phyloP scores from a whole-genome alignment of 495 filamentous ascomycete species.

The Pseudevernia furfuracea region DNA sequence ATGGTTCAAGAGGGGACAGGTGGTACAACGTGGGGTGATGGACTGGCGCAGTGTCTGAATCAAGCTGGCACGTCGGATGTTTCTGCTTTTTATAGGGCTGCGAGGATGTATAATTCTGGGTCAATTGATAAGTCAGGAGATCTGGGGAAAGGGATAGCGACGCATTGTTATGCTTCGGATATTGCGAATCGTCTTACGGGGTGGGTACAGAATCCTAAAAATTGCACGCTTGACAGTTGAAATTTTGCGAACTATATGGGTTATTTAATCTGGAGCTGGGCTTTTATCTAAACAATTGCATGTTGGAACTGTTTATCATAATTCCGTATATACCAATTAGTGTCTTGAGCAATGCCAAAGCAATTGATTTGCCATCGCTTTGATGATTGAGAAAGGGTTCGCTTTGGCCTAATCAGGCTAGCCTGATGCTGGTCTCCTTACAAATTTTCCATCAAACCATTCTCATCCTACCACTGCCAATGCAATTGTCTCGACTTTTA shows the following conservation, averaged over 20 bases:
- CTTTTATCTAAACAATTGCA: background rate
- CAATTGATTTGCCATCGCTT: background rate
- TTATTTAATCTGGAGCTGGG: background rate
- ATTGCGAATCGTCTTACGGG: conserved; percentile 51
- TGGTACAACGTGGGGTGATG: conserved; percentile 36
- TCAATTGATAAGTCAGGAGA: conserved; percentile 39
- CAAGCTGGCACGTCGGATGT: conserved; percentile 29
- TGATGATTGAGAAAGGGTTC: background rate
- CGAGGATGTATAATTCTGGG: conserved; percentile 53
- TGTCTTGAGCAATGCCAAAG: background rate
- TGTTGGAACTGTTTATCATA: background rate
- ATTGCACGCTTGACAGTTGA: conserved; percentile 23
- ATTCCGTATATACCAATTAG: background rate
- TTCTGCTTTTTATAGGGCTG: conserved; percentile 42
- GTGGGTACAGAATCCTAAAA: conserved; percentile 30
- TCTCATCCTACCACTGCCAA: background rate
- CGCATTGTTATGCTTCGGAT: conserved; percentile 50
- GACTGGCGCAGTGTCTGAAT: conserved; percentile 35
- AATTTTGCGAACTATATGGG: background rate
- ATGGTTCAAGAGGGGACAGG: conserved; percentile 45
- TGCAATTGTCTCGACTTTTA: background rate
- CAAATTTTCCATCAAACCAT: background rate
- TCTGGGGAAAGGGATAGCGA: conserved; percentile 44
- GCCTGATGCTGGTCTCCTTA: background rate
- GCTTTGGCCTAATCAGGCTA: background rate